These are phyloP conservation scores for Stachybotrys elegans DNA, from an alignment of 2,329 filamentous ascomycete species.

Conservation along the genomic window DNA sequence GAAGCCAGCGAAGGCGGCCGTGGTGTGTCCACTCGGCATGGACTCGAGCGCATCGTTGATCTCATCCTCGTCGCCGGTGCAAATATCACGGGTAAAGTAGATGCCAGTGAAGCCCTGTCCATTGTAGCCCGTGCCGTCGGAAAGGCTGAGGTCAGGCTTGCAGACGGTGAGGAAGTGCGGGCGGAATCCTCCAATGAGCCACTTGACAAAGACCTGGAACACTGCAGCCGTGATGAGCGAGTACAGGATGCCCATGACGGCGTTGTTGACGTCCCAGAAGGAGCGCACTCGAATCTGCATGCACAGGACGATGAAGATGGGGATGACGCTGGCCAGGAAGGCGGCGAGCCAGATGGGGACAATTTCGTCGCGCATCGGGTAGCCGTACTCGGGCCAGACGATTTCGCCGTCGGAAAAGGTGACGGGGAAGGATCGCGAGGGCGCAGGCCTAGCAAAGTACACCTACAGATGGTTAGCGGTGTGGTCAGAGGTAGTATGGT, in stretches of 20 bases:
- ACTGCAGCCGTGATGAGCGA: slow-evolving; percentile 65
- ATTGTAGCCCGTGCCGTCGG: slow-evolving; percentile 32
- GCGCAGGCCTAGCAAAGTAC: slow-evolving; percentile 60
- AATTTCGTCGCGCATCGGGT: slow-evolving; percentile 65
- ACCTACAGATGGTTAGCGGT: slow-evolving; percentile 32
- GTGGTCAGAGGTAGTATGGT: background rate
- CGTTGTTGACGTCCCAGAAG: slow-evolving; percentile 70
- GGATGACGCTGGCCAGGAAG: slow-evolving; percentile 58
- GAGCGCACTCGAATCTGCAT: slow-evolving; percentile 64
- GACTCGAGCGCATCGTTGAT: slow-evolving; percentile 68
- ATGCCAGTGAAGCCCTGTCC: slow-evolving; percentile 49
- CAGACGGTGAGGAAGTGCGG: slow-evolving; percentile 69
- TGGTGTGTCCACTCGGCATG: slow-evolving; percentile 70
- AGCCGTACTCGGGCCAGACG: slow-evolving; percentile 66
- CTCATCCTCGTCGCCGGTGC: slow-evolving; percentile 58
- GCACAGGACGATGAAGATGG: slow-evolving; percentile 59
- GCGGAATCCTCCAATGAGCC: slow-evolving; percentile 67
- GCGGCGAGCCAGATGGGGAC: slow-evolving; percentile 68
- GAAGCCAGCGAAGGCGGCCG: slow-evolving; percentile 67
- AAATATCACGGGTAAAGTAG: slow-evolving; percentile 66
- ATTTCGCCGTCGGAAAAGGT: slow-evolving; percentile 62
- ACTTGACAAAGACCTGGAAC: slow-evolving; percentile 73
- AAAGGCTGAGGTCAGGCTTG: slow-evolving; percentile 41
- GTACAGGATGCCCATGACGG: slow-evolving; percentile 64
- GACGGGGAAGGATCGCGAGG: slow-evolving; percentile 65